Base-by-base conservation (phyloP, 2,329 filamentous ascomycete species). In the Apiospora sp. region DNA sequence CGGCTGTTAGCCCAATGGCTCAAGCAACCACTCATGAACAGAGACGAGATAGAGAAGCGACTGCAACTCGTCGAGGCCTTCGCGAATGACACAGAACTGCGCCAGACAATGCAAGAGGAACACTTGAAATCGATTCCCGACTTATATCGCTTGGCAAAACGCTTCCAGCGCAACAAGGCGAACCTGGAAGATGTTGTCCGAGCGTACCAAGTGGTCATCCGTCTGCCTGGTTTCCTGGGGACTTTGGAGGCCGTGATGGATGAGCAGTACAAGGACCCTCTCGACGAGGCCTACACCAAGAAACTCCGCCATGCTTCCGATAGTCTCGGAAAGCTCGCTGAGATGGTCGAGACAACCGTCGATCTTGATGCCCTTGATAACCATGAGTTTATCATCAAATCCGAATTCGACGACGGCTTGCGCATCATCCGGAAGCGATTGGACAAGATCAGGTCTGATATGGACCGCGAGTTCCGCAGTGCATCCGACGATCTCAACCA, bases 261-360 rank as follows among this genome's bases (percentile, higher is more conserved):
- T 79, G 96, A 98, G 81, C 87, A 92, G 64, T 98, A 98, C 82
- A 94, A 94, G 74, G 93, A 94, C 73, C 93, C 95, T 0, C 87
- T 99, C 0, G 95, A 98, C 75, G 89, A 89, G 8, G 92, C 94
- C 34, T 99, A 99, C 81, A 98, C 95, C 0, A 89, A 89, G 37
- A 97, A 97, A 80, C 86, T 99, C 51, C 90, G 89, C 68, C 90
- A 93, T 73, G 90, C 94, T 73, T 93, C 92, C 7, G 91, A 94
- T 78, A 94, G 92, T 78, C 88, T 99, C 69, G 92, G 89, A 37
- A 98, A 95, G 80, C 87, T 99, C 14, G 94, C 96, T 79, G 96
- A 99, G 81, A 98, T 99, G 94, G 96, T 99, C 0, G 96, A 99
- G 85, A 98, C 96, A 1, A 99, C 97, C 0, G 95, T 99, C 19